Conservation (phyloP, 129 eudicot genomes). For the Silybum marianum region DNA sequence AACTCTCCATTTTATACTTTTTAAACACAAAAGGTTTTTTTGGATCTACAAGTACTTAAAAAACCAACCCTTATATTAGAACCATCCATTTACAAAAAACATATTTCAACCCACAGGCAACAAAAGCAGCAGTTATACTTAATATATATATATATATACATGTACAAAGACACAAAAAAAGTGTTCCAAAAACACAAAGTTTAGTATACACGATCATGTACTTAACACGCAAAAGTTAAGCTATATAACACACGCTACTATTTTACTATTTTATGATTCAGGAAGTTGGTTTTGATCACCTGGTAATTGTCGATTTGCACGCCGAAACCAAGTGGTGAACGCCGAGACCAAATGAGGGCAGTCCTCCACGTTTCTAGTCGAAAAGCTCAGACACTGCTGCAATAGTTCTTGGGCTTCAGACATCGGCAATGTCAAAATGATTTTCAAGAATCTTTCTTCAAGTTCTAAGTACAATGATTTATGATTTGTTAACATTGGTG, state of each 20-base stretch:
- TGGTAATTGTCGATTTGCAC: conserved; percentile 55
- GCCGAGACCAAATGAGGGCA: conserved; percentile 88
- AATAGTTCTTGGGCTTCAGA: conserved; percentile 77
- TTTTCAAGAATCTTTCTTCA: conserved; percentile 73
- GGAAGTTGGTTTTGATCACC: conserved; percentile 36
- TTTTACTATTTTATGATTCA: conserved; percentile 13
- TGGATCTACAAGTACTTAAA: too few species aligned
- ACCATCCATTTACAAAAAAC: conserved; percentile 22
- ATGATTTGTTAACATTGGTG: conserved; percentile 54
- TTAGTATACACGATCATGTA: background rate
- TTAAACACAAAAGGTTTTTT: too few species aligned
- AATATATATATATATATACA: too few species aligned
- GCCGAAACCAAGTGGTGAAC: conserved; percentile 92
- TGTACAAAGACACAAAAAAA: conserved; percentile 8
- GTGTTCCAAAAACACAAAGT: background rate
- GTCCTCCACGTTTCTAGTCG: conserved; percentile 88
- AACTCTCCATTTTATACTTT: too few species aligned
- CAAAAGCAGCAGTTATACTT: conserved; percentile 26
- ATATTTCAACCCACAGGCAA: conserved; percentile 13
- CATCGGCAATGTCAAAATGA: conserved; percentile 82
- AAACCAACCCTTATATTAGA: background rate
- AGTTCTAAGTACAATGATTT: conserved; percentile 62
- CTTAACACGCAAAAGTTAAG: conserved; percentile 1
- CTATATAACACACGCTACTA: background rate
- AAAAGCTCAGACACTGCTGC: conserved; percentile 89